Conservation (phyloP, 139 green algal species). For the Chlorella sp. region DNA sequence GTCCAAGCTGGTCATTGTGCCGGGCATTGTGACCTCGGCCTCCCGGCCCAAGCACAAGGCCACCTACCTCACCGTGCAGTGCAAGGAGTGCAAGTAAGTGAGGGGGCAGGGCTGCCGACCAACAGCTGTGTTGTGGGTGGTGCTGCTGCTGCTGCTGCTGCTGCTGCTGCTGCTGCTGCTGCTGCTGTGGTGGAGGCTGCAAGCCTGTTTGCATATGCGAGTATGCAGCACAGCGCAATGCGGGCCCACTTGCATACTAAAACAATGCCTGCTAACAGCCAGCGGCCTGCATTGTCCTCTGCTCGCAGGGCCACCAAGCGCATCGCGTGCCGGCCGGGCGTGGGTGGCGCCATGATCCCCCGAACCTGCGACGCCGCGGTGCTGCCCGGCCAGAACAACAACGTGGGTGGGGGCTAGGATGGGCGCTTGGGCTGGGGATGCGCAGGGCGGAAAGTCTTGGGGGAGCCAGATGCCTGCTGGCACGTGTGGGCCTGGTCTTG, state of each 20-base stretch:
- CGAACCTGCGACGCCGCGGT: slow-evolving; percentile 67
- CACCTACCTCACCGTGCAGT: slow-evolving; percentile 89
- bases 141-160: not conserved
- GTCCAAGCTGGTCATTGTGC: slow-evolving; percentile 93
- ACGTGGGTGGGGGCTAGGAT: too few relatives aligned
- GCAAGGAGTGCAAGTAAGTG: slow-evolving; percentile 83
- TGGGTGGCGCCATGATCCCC: slow-evolving; percentile 85
- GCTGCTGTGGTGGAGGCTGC: not conserved
- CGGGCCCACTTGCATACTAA: too few relatives aligned
- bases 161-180: not conserved
- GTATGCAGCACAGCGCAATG: too few relatives aligned
- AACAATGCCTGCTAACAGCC: too few relatives aligned
- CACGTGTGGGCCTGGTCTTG: too few relatives aligned
- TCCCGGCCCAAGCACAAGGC: slow-evolving; percentile 95
- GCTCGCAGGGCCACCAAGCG: slow-evolving; percentile 55
- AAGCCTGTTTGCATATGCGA: too few relatives aligned
- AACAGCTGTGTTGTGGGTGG: too few relatives aligned
- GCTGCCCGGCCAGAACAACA: slow-evolving; percentile 30
- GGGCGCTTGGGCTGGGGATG: slow-evolving; percentile 3
- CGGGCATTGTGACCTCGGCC: slow-evolving; percentile 95
- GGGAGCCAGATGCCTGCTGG: too few relatives aligned
- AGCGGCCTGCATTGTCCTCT: too few relatives aligned
- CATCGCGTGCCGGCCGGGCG: slow-evolving; percentile 82
- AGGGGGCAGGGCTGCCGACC: too few relatives aligned
- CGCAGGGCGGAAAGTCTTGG: too few relatives aligned